Percentiles rank a stretch among this genome's conserved stretches.
Conservation (phyloP, 2,329 filamentous ascomycete species). For the Hymenotorrendiella dingleyae region DNA sequence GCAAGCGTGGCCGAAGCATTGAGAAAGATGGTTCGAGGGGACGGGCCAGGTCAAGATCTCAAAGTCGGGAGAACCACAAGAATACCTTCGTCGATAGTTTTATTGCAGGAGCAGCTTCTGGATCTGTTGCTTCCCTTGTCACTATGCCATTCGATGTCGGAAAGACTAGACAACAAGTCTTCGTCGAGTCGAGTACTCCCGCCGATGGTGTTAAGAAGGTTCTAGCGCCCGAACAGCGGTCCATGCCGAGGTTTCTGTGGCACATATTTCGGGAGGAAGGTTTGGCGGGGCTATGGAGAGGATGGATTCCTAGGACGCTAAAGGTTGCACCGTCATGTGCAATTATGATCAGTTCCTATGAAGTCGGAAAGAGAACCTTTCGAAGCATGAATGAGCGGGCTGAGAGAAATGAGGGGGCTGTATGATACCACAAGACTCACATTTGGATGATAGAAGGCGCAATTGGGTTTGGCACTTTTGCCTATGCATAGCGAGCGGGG, state of each 20-base stretch:
- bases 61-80: slow-evolving; percentile 63
- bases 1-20: slow-evolving; percentile 38
- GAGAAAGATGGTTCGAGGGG: slow-evolving; percentile 35
- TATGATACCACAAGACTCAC: slow-evolving; percentile 12
- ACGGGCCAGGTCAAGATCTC: slow-evolving; percentile 46
- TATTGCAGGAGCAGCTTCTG: slow-evolving; percentile 74
- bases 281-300: slow-evolving; percentile 72
- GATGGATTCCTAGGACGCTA: slow-evolving; percentile 84
- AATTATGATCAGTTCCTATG: slow-evolving; percentile 99
- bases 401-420: slow-evolving; percentile 21
- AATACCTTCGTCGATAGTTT: slow-evolving; percentile 87
- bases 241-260: slow-evolving; percentile 77
- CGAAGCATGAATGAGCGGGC: slow-evolving; percentile 61
- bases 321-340: slow-evolving; percentile 96
- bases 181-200: slow-evolving; percentile 46
- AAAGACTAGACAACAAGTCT: slow-evolving; percentile 89
- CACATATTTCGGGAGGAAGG: slow-evolving; percentile 90
- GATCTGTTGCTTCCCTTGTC: slow-evolving; percentile 76
- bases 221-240: slow-evolving; percentile 62
- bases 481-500: slow-evolving; percentile 23
- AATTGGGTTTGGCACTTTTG: slow-evolving; percentile 1
- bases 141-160: slow-evolving; percentile 97
- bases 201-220: slow-evolving; percentile 32
- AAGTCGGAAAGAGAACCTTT: slow-evolving; percentile 88
- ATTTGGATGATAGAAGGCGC: neutral